A percentile compares a stretch with the other conserved stretches of the same genome.
Conservation (phyloP, 129 eudicot genomes). For the Tanacetum coccineum region DNA sequence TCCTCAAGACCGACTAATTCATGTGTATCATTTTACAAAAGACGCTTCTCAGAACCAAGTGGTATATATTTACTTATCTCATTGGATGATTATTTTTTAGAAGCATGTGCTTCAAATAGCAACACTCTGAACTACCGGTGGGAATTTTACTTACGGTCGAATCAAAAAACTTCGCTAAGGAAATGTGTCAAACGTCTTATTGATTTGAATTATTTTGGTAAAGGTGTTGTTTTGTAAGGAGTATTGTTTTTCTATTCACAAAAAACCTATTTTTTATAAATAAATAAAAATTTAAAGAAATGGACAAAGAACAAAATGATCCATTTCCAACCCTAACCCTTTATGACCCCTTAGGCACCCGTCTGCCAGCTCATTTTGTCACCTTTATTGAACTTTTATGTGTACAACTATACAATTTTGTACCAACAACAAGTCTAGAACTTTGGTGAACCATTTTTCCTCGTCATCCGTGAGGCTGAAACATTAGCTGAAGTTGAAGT, state of each 20-base stretch:
- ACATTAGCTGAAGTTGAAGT: constrained; percentile 61
- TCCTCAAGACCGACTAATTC: constrained; percentile 70
- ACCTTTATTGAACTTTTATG: not conserved
- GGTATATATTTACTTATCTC: constrained; percentile 18
- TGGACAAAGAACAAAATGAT: no score
- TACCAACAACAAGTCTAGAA: constrained; percentile 57
- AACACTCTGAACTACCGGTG: no score
- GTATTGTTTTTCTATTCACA: not conserved
- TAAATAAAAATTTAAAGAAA: no score
- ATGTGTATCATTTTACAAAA: constrained; percentile 72
- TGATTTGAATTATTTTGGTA: not conserved
- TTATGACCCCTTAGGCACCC: no score
- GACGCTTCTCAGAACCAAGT: constrained; percentile 64
- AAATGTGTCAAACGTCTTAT: not conserved
- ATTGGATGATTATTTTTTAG: not conserved
- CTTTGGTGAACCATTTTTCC: constrained; percentile 83
- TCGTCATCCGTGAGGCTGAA: constrained; percentile 79
- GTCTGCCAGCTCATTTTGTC: no score
- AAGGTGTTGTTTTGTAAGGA: no score
- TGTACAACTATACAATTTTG: not conserved
- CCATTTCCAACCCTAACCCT: no score
- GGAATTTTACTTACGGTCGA: no score
- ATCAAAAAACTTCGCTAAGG: not conserved
- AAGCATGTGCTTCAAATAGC: no score
- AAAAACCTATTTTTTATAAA: no score